Percentiles rank a stretch among this genome's conserved stretches.
Evolutionary conservation across 2,329 filamentous ascomycete genomes (phyloP).

Genomic region (Thielaviopsis euricoi): DNA sequence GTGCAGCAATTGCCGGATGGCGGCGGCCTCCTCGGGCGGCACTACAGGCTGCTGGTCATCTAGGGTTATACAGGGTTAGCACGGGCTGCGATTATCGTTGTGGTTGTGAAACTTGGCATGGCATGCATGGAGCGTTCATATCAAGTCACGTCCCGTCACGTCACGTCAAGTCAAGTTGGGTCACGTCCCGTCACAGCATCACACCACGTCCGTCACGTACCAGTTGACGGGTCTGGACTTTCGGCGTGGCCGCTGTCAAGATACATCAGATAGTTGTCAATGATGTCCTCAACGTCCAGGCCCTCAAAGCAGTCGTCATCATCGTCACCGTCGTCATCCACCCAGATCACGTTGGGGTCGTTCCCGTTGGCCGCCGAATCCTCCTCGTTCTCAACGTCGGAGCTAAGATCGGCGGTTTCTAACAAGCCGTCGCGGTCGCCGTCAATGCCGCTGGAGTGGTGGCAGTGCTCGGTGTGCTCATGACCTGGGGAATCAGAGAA

Average conservation of each 20-base stretch:
- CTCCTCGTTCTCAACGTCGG: not conserved
- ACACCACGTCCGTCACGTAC: not conserved
- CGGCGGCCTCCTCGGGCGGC: not conserved
- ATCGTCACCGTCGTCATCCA: not conserved
- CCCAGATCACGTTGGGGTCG: not conserved
- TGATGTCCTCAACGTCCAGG: not conserved
- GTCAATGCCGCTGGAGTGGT: not conserved
- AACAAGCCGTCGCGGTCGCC: not conserved
- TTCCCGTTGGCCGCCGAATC: not conserved
- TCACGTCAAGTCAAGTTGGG: too few species aligned
- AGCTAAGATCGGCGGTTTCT: not conserved
- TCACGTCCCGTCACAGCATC: too few species aligned
- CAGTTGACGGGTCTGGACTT: not conserved
- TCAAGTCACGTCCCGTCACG: too few species aligned
- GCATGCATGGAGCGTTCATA: too few species aligned
- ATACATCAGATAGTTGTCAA: not conserved
- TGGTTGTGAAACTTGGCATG: not conserved
- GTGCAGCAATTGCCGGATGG: slow-evolving; percentile 5
- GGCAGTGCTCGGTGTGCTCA: not conserved
- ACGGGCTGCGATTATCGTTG: not conserved
- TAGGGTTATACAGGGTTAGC: not conserved
- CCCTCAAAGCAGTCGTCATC: not conserved
- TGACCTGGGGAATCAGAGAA: not conserved
- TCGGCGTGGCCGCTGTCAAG: not conserved
- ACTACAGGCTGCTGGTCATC: not conserved